phyloP scores from a whole-genome alignment of 345 rosid genomes.

The Gossypium sturtianum region DNA sequence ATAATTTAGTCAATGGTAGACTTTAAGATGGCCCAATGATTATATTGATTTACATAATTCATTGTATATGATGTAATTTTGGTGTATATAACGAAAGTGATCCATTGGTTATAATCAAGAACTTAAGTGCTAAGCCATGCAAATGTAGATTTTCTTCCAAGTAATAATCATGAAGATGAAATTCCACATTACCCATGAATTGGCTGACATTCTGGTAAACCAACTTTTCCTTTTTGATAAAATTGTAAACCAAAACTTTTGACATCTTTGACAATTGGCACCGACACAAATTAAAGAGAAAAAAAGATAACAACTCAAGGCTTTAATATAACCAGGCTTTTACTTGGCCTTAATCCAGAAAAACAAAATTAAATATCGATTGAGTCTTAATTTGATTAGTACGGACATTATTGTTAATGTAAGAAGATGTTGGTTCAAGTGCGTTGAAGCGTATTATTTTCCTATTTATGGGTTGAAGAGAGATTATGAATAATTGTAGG shows the following conservation, averaged over 20 bases:
- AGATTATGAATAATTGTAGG: no score
- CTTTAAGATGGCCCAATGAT: not conserved
- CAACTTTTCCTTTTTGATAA: not conserved
- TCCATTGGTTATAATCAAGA: not conserved
- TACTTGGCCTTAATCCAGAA: not conserved
- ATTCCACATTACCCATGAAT: not conserved
- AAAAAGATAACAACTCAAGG: not conserved
- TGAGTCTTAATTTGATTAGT: no score
- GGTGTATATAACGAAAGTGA: not conserved
- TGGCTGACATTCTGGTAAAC: not conserved
- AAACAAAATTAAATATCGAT: not conserved
- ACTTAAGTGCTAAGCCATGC: not conserved
- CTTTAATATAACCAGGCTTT: not conserved
- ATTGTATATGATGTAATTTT: not conserved
- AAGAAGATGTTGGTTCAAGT: no score
- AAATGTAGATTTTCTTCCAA: not conserved
- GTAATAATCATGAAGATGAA: not conserved
- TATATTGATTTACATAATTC: not conserved
- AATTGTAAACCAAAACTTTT: not conserved
- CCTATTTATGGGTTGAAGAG: no score
- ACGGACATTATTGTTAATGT: no score
- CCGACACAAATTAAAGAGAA: not conserved
- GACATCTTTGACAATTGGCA: not conserved
- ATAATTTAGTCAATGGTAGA: not conserved
- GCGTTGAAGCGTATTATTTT: no score